A percentile compares a stretch with the other conserved stretches of the same genome.
Evolutionary conservation across 495 filamentous ascomycete species (phyloP).

Genomic region (Penicillium manginii): DNA sequence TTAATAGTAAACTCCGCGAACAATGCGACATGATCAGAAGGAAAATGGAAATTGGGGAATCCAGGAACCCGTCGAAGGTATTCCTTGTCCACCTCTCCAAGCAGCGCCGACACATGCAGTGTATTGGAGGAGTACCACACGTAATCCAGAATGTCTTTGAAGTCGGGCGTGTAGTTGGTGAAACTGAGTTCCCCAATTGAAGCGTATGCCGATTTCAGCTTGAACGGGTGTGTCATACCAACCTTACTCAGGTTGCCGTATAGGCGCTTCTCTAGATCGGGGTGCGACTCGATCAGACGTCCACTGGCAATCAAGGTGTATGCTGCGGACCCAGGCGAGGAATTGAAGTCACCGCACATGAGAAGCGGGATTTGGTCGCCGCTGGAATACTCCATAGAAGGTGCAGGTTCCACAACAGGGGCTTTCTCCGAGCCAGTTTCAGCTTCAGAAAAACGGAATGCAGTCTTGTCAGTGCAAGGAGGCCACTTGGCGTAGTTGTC

Average conservation of each 20-base stretch:
- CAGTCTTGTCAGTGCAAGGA: slow-evolving; percentile 76
- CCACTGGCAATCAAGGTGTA: slow-evolving; percentile 86
- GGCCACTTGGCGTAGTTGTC: slow-evolving; percentile 80
- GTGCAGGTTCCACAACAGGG: slow-evolving; percentile 56
- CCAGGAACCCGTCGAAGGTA: slow-evolving; percentile 90
- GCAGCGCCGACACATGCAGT: slow-evolving; percentile 81
- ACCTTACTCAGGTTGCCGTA: slow-evolving; percentile 92
- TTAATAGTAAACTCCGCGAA: slow-evolving; percentile 92
- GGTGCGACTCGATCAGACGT: slow-evolving; percentile 68
- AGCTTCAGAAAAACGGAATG: slow-evolving; percentile 65
- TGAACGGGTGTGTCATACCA: slow-evolving; percentile 93
- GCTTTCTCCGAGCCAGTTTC: slow-evolving; percentile 59
- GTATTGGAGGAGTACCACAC: slow-evolving; percentile 96
- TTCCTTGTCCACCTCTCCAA: slow-evolving; percentile 87
- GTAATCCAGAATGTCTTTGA: slow-evolving; percentile 91
- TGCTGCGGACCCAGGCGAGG: slow-evolving; percentile 77
- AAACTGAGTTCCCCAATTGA: slow-evolving; percentile 81
- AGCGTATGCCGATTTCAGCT: slow-evolving; percentile 83
- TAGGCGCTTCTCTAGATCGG: slow-evolving; percentile 69
- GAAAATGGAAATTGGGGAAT: slow-evolving; percentile 97
- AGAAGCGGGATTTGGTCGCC: slow-evolving; percentile 88
- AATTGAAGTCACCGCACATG: slow-evolving; percentile 96
- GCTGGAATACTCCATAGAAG: slow-evolving; percentile 76
- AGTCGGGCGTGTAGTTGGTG: slow-evolving; percentile 94
- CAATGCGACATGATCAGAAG: slow-evolving; percentile 93